Base-by-base conservation (phyloP, 2,329 filamentous ascomycete species). In the Verticillium tricorpus region DNA sequence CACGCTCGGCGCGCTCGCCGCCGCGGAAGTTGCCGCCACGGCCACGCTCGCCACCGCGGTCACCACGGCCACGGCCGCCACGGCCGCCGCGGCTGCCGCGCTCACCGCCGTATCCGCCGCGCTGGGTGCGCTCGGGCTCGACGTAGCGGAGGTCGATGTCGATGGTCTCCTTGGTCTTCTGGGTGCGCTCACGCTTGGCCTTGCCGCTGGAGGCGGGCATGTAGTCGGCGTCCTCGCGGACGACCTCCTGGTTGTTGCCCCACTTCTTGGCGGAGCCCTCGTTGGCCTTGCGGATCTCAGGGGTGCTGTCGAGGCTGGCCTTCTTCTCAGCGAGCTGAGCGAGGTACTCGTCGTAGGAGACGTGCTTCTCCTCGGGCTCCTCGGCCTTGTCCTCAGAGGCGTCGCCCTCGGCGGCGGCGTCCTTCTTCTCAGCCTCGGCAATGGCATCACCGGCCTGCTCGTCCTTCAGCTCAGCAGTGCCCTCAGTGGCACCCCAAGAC, bases 251-350 rank as follows among this genome's bases (percentile, higher is more conserved):
- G 76, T 92, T 93, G 72, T 85, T 83, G 72, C 90, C 91, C 91
- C 93, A 97, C 86, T 97, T 95, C 87, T 95, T 94, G 83, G 92
- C 92, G 82, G 83, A 85, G 73, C 93, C 93, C 83, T 97, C 93
- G 84, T 98, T 97, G 78, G 94, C 82, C 83, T 93, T 88, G 81
- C 95, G 94, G 74, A 92, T 84, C 72, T 91, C 85, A 71, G 89
- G 84, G 60, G 68, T 70, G 69, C 80, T 78, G 70, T 85, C 85
- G 67, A 94, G 85, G 68, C 86, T 85, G 67, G 86, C 80, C 82
- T 92, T 93, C 86, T 93, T 94, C 82, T 86, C 84, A 63, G 83
- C 83, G 70, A 77, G 79, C 78, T 87, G 82, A 74, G 88, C 91
- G 60, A 96, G 86, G 83, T 97, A 99, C 69, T 95, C 91, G 73